phyloP scores from a whole-genome alignment of 78 protist species.

The Pigoraptor vietnamica region DNA sequence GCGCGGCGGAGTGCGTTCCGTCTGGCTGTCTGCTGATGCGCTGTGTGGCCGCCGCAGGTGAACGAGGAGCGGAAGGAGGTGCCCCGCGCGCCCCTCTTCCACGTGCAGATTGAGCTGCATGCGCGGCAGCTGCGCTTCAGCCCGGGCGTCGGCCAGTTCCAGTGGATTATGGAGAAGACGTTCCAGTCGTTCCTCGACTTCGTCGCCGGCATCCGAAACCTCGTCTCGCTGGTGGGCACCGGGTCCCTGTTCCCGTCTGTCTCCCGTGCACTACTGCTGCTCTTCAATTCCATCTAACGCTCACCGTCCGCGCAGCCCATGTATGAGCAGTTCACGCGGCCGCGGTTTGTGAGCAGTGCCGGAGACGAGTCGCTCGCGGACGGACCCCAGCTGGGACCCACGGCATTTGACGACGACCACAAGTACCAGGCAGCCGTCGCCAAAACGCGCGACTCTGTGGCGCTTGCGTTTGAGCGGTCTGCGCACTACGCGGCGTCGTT shows the following conservation, averaged over 20 bases:
- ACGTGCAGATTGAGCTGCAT: neutral
- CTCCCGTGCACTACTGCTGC: too few species aligned
- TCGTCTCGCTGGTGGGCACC: neutral
- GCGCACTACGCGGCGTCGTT: neutral
- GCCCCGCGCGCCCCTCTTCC: neutral
- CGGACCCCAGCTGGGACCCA: neutral
- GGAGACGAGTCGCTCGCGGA: neutral
- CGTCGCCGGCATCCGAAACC: neutral
- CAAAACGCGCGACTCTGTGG: neutral
- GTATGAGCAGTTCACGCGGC: neutral
- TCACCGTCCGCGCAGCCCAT: too few species aligned
- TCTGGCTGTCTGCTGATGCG: too few species aligned
- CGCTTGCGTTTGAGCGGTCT: neutral
- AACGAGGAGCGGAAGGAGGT: neutral
- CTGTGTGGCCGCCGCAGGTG: too few species aligned
- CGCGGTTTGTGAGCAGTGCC: neutral
- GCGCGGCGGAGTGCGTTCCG: too few species aligned
- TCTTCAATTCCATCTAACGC: too few species aligned
- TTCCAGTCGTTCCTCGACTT: neutral
- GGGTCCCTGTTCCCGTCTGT: neutral
- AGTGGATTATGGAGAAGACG: neutral
- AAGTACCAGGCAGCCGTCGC: neutral
- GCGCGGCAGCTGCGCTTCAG: neutral
- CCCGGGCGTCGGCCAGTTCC: neutral
- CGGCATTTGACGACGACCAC: neutral